Percentiles rank a stretch among this genome's conserved stretches.
These are phyloP conservation scores for Rhynchosporium graminicola DNA, from an alignment of 2,329 filamentous ascomycete species.

Conservation along the genomic window DNA sequence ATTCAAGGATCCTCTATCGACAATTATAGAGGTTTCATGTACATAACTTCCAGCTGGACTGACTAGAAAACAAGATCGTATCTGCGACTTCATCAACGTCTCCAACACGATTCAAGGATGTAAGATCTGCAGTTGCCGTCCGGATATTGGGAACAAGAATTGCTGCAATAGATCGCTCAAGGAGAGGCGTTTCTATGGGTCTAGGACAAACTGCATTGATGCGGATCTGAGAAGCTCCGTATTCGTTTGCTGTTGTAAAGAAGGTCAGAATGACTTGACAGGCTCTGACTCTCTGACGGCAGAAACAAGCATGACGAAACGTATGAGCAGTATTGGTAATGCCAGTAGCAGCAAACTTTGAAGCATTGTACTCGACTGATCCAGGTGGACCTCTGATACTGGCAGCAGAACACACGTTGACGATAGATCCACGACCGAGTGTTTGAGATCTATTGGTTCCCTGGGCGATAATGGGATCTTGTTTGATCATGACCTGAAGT, in stretches of 20 bases:
- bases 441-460: slow-evolving; percentile 17
- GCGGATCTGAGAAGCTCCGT: slow-evolving; percentile 14
- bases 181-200: slow-evolving; percentile 22
- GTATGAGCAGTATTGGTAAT: slow-evolving; percentile 31
- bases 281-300: too few relatives aligned
- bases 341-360: slow-evolving; percentile 38
- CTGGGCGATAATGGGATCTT: slow-evolving; percentile 19
- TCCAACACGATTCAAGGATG: slow-evolving; percentile 14
- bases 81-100: slow-evolving; percentile 27
- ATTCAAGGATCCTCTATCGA: slow-evolving; percentile 19
- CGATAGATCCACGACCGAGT: slow-evolving; percentile 33
- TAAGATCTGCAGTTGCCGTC: background rate
- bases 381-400: slow-evolving; percentile 21
- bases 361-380: slow-evolving; percentile 31
- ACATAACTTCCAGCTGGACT: slow-evolving; percentile 26
- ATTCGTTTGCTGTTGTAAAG: slow-evolving; percentile 3
- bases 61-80: slow-evolving; percentile 23
- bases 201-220: slow-evolving; percentile 25
- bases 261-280: background rate
- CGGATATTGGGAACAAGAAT: background rate
- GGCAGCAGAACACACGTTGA: slow-evolving; percentile 34
- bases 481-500: slow-evolving; percentile 26
- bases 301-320: background rate
- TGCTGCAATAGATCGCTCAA: slow-evolving; percentile 11
- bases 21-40: slow-evolving; percentile 20